Conservation (phyloP, 305 asterid species). For the Fraxinus paxiana region DNA sequence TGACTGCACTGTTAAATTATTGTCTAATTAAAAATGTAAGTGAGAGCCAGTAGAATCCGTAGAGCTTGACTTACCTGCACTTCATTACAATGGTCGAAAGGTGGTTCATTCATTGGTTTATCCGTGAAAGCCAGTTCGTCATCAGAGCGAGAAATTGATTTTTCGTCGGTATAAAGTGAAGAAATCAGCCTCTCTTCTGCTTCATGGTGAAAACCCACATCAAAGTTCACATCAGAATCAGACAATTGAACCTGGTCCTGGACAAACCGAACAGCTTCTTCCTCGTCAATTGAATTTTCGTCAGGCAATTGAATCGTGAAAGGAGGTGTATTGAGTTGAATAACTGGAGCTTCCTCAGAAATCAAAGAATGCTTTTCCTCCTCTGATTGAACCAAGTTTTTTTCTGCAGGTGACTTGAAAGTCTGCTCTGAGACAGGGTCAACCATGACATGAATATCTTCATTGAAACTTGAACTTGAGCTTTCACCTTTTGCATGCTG, state of each 20-base stretch:
- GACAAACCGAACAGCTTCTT: conserved; percentile 29
- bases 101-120: conserved; percentile 32
- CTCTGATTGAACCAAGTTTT: conserved; percentile 6
- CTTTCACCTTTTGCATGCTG: conserved; percentile 20
- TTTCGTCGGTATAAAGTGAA: conserved; percentile 37
- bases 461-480: conserved; percentile 18
- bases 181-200: conserved; percentile 37
- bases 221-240: conserved; percentile 19
- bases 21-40: neutral
- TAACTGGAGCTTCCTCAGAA: conserved; percentile 19
- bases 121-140: conserved; percentile 19
- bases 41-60: neutral
- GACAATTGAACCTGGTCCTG: neutral
- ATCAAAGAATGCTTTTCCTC: conserved; percentile 25
- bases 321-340: conserved; percentile 26
- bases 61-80: conserved; percentile 38
- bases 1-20: neutral
- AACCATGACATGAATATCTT: conserved; percentile 15
- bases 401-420: conserved; percentile 4
- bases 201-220: conserved; percentile 29
- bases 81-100: neutral
- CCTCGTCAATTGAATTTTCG: conserved; percentile 33
- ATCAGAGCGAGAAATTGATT: conserved; percentile 30
- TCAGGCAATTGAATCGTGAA: conserved; percentile 28
- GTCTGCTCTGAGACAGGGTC: conserved; percentile 21